phyloP scores from a whole-genome alignment of 1,139 yeast species.

The Eremothecium cymbalariae region DNA sequence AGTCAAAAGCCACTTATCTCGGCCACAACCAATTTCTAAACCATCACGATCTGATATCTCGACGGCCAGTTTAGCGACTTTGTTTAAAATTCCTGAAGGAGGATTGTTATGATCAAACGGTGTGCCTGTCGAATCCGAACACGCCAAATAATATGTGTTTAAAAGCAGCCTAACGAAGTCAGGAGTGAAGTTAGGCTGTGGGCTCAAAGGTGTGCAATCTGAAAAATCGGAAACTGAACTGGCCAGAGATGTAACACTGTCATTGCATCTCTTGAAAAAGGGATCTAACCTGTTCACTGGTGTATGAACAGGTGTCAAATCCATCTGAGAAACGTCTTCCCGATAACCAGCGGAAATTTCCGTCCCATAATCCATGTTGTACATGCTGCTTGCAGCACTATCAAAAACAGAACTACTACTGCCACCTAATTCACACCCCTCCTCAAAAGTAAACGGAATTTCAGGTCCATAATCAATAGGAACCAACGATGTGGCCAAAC shows the following conservation, averaged over 20 bases:
- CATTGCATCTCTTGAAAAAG: slow-evolving; percentile 15
- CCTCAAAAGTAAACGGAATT: too few species aligned
- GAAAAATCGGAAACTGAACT: slow-evolving; percentile 24
- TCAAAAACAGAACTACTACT: too few species aligned
- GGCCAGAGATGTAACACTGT: slow-evolving; percentile 24
- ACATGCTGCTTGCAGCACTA: too few species aligned
- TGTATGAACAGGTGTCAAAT: slow-evolving; percentile 13
- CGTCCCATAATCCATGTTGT: too few species aligned
- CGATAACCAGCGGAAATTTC: too few species aligned
- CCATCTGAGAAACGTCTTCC: too few species aligned
- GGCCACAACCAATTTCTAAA: slow-evolving; percentile 25
- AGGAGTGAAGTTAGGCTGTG: slow-evolving; percentile 15
- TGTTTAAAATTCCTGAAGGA: slow-evolving; percentile 31
- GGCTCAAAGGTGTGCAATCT: slow-evolving; percentile 5
- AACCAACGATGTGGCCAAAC: too few species aligned
- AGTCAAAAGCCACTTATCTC: slow-evolving; percentile 22
- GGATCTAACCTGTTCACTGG: slow-evolving; percentile 14
- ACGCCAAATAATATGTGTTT: slow-evolving; percentile 25
- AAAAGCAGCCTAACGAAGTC: slow-evolving; percentile 24
- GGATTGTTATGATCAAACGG: slow-evolving; percentile 32
- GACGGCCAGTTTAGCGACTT: slow-evolving; percentile 27
- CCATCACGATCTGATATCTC: slow-evolving; percentile 19
- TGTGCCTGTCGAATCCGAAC: slow-evolving; percentile 30
- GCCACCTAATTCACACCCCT: too few species aligned
- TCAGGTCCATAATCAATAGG: too few species aligned